These are phyloP conservation scores for Camelina laxa DNA, from an alignment of 345 rosid species.

Conservation along the genomic window DNA sequence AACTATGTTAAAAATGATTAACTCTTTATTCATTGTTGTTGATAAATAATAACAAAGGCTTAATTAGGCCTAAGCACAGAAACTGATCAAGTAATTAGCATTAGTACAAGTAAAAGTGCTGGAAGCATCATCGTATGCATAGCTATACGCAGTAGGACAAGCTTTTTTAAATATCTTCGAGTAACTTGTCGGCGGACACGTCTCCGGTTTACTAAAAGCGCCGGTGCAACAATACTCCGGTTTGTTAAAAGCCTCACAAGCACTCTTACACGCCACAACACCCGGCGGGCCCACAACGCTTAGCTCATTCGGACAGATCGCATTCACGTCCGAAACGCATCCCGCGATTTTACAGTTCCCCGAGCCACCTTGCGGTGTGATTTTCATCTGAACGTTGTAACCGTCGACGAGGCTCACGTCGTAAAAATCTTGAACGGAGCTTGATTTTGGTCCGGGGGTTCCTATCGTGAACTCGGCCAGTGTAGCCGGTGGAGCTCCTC, in stretches of 20 bases:
- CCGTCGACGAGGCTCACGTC: constrained; percentile 95
- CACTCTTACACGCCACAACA: constrained; percentile 86
- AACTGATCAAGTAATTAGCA: constrained; percentile 70
- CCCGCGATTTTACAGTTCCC: constrained; percentile 78
- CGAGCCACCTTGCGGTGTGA: constrained; percentile 59
- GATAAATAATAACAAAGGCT: neutral
- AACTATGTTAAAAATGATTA: neutral
- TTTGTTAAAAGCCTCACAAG: constrained; percentile 67
- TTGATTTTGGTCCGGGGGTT: neutral
- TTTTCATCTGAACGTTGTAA: constrained; percentile 71
- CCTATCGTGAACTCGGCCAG: constrained; percentile 78
- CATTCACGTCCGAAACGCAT: constrained; percentile 70
- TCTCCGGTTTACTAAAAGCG: constrained; percentile 56
- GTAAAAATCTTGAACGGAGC: constrained; percentile 64
- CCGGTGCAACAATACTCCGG: constrained; percentile 88
- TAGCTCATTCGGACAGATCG: constrained; percentile 63
- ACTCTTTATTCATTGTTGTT: neutral
- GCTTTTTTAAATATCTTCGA: constrained; percentile 75
- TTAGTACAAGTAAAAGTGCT: constrained; percentile 81
- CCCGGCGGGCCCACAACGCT: constrained; percentile 46
- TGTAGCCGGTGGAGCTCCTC: constrained; percentile 73
- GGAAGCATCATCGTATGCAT: constrained; percentile 87
- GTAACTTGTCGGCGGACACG: constrained; percentile 70
- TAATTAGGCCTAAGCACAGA: constrained; percentile 49
- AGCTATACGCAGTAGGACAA: constrained; percentile 88